Conservation (phyloP, 306 rosid genomes). For the Corylus avellana region DNA sequence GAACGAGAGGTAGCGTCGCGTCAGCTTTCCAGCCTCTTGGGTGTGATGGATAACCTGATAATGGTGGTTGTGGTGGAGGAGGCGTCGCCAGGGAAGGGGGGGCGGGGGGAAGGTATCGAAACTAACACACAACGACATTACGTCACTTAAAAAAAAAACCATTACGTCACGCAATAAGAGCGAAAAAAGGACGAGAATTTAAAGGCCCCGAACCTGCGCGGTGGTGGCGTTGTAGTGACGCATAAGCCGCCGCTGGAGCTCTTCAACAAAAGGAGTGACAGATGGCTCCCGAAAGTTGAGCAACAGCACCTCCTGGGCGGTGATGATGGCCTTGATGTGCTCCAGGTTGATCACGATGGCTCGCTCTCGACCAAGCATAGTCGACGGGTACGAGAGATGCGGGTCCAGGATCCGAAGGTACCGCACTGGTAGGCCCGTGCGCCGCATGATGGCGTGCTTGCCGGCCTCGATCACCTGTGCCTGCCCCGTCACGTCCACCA, state of each 20-base stretch:
- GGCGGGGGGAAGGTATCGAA: too few species aligned
- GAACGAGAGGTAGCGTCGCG: too few species aligned
- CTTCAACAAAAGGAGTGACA: conserved; percentile 78
- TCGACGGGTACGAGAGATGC: conserved; percentile 64
- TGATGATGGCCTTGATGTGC: conserved; percentile 91
- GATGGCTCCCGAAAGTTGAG: conserved; percentile 86
- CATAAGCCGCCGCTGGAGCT: conserved; percentile 63
- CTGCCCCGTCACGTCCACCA: conserved; percentile 60
- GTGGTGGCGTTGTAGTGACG: conserved; percentile 68
- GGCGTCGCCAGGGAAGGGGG: too few species aligned
- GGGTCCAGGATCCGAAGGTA: conserved; percentile 92
- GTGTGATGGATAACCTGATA: too few species aligned
- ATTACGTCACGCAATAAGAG: background rate
- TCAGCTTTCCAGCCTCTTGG: too few species aligned
- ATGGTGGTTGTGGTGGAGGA: too few species aligned
- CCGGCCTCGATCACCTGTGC: conserved; percentile 82
- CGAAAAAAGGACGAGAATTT: background rate
- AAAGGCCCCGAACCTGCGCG: conserved; percentile 32
- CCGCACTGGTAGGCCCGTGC: conserved; percentile 89
- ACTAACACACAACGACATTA: too few species aligned
- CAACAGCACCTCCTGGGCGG: conserved; percentile 82
- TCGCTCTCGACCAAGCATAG: conserved; percentile 73
- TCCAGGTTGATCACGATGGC: conserved; percentile 91
- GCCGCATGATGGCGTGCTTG: conserved; percentile 87
- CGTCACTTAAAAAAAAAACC: too few species aligned